phyloP scores from a whole-genome alignment of 805 yeast species.

The Saturnispora quitensis region DNA sequence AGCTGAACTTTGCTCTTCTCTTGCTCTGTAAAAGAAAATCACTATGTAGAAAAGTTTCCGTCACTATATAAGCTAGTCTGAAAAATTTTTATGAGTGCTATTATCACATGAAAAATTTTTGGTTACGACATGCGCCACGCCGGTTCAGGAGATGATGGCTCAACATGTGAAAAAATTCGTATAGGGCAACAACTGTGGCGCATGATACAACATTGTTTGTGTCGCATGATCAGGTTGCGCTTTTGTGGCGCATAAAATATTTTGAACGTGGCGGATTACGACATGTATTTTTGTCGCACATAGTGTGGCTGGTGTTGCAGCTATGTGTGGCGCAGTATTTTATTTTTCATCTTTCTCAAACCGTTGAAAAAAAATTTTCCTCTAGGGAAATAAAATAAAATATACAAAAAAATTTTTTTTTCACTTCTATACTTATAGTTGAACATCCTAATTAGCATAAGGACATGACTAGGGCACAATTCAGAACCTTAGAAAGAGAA shows the following conservation, averaged over 20 bases:
- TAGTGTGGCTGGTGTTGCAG: neutral
- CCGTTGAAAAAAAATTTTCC: neutral
- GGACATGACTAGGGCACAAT: conserved; percentile 39
- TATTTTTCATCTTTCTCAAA: no score
- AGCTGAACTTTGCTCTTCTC: neutral
- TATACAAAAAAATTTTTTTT: conserved; percentile 1
- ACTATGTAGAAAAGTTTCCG: neutral
- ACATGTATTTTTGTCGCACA: no score
- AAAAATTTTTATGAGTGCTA: neutral
- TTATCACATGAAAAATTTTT: neutral
- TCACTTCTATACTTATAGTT: neutral
- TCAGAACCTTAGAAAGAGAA: conserved; percentile 83
- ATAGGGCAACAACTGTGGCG: neutral
- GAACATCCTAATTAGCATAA: conserved; percentile 5
- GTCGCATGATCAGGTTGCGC: neutral
- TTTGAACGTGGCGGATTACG: no score
- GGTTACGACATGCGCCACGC: neutral
- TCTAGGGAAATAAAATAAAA: neutral
- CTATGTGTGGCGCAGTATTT: neutral
- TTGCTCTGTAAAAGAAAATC: neutral
- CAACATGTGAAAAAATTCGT: neutral
- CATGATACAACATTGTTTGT: neutral
- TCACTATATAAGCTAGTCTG: neutral
- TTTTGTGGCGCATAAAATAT: no score
- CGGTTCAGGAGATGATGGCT: neutral